Evolutionary conservation across 257 asterid genomes (phyloP).

Genomic region (Salvia rosmarinus): DNA sequence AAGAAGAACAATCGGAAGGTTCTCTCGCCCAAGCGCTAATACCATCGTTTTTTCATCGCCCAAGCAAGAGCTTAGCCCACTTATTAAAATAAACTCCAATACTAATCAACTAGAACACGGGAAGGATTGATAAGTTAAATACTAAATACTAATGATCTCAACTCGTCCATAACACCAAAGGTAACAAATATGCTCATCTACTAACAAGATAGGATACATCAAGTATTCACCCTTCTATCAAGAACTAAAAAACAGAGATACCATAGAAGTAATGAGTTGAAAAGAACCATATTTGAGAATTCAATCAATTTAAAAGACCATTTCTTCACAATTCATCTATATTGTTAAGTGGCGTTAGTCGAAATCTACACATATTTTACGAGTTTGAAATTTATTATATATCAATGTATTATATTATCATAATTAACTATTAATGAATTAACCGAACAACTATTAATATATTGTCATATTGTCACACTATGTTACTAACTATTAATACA

Average conservation of each 20-base stretch:
- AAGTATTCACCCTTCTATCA: background rate
- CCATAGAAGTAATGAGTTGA: no score
- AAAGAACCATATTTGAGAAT: background rate
- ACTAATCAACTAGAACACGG: no score
- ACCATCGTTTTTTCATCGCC: no score
- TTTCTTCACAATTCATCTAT: background rate
- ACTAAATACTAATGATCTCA: no score
- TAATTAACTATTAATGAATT: background rate
- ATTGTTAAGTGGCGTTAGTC: background rate
- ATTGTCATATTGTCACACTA: background rate
- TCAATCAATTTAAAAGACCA: conserved; percentile 2
- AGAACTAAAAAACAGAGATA: background rate
- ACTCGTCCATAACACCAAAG: background rate
- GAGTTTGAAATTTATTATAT: background rate
- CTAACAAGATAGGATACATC: background rate
- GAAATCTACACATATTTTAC: background rate
- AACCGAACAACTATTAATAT: background rate
- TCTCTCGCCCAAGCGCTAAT: no score
- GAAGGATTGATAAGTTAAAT: no score
- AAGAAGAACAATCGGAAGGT: no score
- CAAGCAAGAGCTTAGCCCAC: no score
- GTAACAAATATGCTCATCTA: background rate
- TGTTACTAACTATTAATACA: background rate
- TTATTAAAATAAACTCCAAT: no score
- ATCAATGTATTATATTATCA: background rate